Evolutionary conservation across 2,329 filamentous ascomycete genomes (phyloP), one percentile per base, ranked within the genome.

Genomic region (Epichloe festucae): DNA sequence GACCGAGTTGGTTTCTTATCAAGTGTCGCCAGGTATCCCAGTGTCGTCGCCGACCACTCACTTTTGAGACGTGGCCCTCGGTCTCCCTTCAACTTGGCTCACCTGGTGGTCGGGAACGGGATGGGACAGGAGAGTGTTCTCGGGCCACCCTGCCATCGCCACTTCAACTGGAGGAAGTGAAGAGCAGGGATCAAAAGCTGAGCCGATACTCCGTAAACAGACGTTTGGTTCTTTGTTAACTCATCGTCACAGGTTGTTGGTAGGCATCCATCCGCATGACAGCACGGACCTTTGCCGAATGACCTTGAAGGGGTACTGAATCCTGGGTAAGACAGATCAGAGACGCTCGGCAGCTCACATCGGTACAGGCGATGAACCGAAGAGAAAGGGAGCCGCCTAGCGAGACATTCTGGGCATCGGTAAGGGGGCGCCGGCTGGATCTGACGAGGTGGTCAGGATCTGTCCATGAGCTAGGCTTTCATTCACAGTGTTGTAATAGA

Each of bases 241-340:
- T 31, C 31, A 31, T 31, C 10, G 31, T 31, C 31, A 31, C 10
- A 31, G 8, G 27, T 31, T 10, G 27, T 31, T 31, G 27, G 27
- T 41, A 44, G 23, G 12, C 41, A 50, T 31, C 27, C 7, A 3
- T 19, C 35, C 34, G 42, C 19, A 21, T 10, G 42, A 45, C 27
- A 8, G 19, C 19, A 41, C n/a, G 46, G 12, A 31, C 40, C 41
- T 12, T n/a, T 44, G 40, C 23, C 27, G 27, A 39, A 15, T n/a
- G 21, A 8, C 10, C 14, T 5, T 39, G 14, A 17, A 14, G n/a
- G 17, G 17, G 17, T 31, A 6, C 23, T 51, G 27, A 41, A 34
- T 14, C 39, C 17, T 42, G 47, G 42, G 49, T 51, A 21, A 51
- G 41, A 50, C 48, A 45, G 31, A 50, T 17, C 41, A 45, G 48